A percentile compares a stretch with the other conserved stretches of the same genome.
These are phyloP conservation scores for Syzygium malaccense DNA, from an alignment of 441 rosid genomes.

Conservation along the genomic window DNA sequence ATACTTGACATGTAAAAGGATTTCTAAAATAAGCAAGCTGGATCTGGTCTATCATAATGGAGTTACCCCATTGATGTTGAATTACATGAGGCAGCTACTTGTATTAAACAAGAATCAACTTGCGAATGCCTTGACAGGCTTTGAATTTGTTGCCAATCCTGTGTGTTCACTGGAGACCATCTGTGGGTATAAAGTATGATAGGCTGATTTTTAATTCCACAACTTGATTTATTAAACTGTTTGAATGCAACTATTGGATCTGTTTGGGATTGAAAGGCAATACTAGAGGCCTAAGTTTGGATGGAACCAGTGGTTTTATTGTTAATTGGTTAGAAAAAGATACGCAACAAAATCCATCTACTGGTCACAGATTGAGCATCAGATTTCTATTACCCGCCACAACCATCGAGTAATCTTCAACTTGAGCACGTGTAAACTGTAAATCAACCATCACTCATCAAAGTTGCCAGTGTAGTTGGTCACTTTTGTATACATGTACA, in stretches of 20 bases:
- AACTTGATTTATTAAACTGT: not conserved
- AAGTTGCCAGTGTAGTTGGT: not conserved
- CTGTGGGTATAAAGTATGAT: not conserved
- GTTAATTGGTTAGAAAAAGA: not conserved
- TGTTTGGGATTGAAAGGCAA: not conserved
- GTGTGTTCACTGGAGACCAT: not conserved
- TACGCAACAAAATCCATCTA: not conserved
- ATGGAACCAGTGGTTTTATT: not conserved
- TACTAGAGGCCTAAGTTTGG: not conserved
- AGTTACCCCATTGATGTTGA: not conserved
- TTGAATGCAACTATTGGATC: not conserved
- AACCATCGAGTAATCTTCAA: not conserved
- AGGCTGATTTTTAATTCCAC: not conserved
- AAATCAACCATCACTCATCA: not conserved
- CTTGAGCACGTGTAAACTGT: not conserved
- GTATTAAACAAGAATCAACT: not conserved
- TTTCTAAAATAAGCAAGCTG: not conserved
- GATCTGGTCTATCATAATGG: not conserved
- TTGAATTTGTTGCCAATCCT: not conserved
- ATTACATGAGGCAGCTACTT: not conserved
- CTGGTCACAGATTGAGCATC: not conserved
- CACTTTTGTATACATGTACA: not conserved
- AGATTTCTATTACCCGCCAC: not conserved
- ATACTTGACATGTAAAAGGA: not conserved
- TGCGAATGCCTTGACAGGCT: not conserved